Conservation (phyloP, 1,284 basidiomycete species). For the Ceratobasidium sp. region DNA sequence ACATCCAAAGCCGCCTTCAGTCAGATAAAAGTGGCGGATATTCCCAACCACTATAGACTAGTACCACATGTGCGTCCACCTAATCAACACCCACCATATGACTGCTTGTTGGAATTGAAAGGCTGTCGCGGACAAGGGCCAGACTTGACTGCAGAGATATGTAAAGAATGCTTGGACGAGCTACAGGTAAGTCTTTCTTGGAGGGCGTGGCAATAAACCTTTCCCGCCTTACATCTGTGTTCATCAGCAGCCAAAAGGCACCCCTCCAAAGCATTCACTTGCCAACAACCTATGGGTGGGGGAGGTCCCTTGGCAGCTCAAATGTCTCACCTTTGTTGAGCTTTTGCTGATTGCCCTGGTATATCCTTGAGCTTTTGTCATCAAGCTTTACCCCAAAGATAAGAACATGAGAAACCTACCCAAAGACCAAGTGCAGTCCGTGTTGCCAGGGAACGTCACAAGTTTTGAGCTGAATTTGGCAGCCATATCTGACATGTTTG, state of each 20-base stretch:
- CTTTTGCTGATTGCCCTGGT: conserved; percentile 53
- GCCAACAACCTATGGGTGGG: conserved; percentile 61
- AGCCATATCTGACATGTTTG: conserved; percentile 55
- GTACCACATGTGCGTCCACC: not conserved
- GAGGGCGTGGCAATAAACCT: not conserved
- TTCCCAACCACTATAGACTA: not conserved
- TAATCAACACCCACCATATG: not conserved
- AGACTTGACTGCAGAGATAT: not conserved
- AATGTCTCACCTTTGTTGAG: conserved; percentile 55
- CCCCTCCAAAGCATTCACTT: conserved; percentile 53
- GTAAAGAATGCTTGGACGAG: not conserved
- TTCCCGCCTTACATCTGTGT: not conserved
- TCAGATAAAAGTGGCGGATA: not conserved
- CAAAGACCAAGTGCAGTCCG: conserved; percentile 52
- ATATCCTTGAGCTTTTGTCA: conserved; percentile 55
- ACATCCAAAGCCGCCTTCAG: not conserved
- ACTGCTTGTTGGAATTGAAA: not conserved
- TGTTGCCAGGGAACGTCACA: conserved; percentile 58
- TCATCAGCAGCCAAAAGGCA: not conserved
- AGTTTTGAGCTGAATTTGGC: conserved; percentile 55
- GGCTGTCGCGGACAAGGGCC: not conserved
- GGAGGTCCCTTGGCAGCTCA: conserved; percentile 53
- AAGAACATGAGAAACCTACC: conserved; percentile 48
- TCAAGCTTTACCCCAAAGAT: conserved; percentile 56
- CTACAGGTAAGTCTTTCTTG: not conserved